Percentiles rank a stretch among this genome's conserved stretches.
Evolutionary conservation across 805 yeast species (phyloP).

Genomic region (Lipomyces chichibuensis): DNA sequence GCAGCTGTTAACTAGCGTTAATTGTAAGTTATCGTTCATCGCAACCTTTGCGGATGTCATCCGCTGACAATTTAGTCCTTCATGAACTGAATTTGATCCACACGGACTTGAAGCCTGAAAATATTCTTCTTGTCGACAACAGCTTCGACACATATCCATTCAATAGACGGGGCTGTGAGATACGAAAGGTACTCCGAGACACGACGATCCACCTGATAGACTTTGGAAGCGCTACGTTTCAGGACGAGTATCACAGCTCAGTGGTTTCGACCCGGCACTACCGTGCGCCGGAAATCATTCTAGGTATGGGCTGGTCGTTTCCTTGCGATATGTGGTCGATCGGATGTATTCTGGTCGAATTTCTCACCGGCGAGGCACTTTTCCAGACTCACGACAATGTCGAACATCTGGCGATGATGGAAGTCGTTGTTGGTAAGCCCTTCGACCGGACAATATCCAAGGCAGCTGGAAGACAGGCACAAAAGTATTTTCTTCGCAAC

Average conservation of each 20-base stretch:
- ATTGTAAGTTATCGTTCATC: slow-evolving; percentile 45
- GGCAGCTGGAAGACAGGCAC: slow-evolving; percentile 36
- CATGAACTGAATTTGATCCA: slow-evolving; percentile 91
- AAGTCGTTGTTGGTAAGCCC: slow-evolving; percentile 64
- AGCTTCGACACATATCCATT: slow-evolving; percentile 48
- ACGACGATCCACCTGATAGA: slow-evolving; percentile 90
- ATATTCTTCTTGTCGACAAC: slow-evolving; percentile 69
- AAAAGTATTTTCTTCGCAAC: slow-evolving; percentile 39
- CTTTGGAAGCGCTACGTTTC: slow-evolving; percentile 94
- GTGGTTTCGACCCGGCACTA: slow-evolving; percentile 95
- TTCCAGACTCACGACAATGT: slow-evolving; percentile 93
- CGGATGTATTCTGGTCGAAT: slow-evolving; percentile 89
- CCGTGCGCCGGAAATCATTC: slow-evolving; percentile 93
- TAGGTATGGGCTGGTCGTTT: slow-evolving; percentile 95
- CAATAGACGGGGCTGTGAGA: slow-evolving; percentile 41
- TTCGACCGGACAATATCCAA: slow-evolving; percentile 41
- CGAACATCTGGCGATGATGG: slow-evolving; percentile 96
- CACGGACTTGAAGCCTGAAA: slow-evolving; percentile 96
- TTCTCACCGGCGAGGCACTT: slow-evolving; percentile 90
- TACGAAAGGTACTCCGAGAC: slow-evolving; percentile 59
- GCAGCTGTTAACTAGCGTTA: slow-evolving; percentile 82
- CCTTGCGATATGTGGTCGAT: slow-evolving; percentile 98
- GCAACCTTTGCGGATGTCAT: neutral
- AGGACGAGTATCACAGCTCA: slow-evolving; percentile 90
- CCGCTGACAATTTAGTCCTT: slow-evolving; percentile 46